Conservation (phyloP, 352 stramenopile species). For the Phytophthora macrochlamydospora region DNA sequence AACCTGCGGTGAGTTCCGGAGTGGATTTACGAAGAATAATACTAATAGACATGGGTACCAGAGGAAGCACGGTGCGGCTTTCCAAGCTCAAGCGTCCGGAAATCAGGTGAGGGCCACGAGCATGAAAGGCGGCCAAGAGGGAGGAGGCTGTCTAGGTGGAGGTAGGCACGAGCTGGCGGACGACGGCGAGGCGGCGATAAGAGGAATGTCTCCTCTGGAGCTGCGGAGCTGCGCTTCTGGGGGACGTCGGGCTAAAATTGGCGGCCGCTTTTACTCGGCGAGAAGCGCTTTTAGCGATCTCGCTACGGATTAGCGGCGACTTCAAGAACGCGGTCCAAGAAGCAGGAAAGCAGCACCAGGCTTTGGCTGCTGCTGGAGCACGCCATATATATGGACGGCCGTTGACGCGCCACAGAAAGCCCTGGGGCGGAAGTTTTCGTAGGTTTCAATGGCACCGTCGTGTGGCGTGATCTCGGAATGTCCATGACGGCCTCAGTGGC, state of each 20-base stretch:
- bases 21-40: conserved; percentile 25
- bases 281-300: neutral
- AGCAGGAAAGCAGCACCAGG: neutral
- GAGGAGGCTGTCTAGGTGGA: neutral
- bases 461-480: neutral
- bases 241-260: neutral
- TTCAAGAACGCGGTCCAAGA: neutral
- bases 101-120: neutral
- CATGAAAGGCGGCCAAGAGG: neutral
- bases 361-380: neutral
- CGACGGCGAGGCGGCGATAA: neutral
- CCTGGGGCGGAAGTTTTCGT: conserved; percentile 3
- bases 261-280: neutral
- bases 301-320: neutral
- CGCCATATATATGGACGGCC: neutral
- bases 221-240: neutral
- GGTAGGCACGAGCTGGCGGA: neutral
- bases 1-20: neutral
- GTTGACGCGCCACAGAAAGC: neutral
- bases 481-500: neutral
- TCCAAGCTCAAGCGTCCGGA: neutral
- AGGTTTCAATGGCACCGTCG: conserved; percentile 4
- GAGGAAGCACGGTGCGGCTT: neutral
- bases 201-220: neutral
- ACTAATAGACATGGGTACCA: conserved; percentile 1